These are phyloP conservation scores for Petrea volubilis DNA, from an alignment of 257 asterid genomes.

Conservation along the genomic window DNA sequence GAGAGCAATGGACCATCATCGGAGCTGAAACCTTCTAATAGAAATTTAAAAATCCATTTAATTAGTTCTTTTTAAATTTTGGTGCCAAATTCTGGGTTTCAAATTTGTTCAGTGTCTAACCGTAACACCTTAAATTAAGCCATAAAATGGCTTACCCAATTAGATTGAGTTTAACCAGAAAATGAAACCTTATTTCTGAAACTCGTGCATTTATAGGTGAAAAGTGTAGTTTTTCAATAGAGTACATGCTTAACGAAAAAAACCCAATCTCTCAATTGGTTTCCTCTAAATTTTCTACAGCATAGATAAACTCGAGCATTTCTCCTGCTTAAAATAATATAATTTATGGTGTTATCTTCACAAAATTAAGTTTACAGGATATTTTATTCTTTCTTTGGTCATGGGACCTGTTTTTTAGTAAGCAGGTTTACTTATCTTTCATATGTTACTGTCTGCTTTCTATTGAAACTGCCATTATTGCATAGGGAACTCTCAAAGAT, in stretches of 20 bases:
- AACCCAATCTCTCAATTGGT: neutral
- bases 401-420: neutral
- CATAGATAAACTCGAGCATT: neutral
- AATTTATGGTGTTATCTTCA: neutral
- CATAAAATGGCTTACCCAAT: too few species aligned
- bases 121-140: neutral
- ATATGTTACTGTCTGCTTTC: neutral
- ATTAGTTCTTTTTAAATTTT: neutral
- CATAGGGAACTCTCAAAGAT: conserved; percentile 52
- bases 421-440: neutral
- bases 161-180: neutral
- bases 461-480: conserved; percentile 27
- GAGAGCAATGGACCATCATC: neutral
- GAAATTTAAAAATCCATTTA: neutral
- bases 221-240: neutral
- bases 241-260: neutral
- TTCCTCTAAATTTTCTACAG: neutral
- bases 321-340: conserved; percentile 3
- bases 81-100: conserved; percentile 1
- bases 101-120: neutral
- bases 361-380: neutral
- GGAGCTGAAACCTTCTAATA: neutral
- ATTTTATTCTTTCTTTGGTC: neutral
- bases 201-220: neutral
- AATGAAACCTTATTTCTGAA: neutral